Percentiles rank a stretch among this genome's conserved stretches.
These are phyloP conservation scores for Fragilaria crotonensis DNA, from an alignment of 108 stramenopile species.

Conservation along the genomic window DNA sequence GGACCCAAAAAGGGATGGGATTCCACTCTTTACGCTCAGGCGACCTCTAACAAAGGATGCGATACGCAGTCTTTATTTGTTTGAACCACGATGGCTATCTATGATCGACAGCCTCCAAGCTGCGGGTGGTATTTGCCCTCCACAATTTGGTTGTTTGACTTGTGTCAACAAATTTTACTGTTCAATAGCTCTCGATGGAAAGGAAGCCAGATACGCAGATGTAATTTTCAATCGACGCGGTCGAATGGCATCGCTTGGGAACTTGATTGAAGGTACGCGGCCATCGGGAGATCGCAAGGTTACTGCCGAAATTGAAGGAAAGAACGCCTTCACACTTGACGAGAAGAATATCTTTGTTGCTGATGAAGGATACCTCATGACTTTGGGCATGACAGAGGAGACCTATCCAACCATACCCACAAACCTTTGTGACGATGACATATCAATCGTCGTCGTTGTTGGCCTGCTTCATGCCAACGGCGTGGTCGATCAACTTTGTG, in stretches of 20 bases:
- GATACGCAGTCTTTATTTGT: slow-evolving; percentile 34
- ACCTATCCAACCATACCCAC: not conserved
- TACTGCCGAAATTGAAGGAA: slow-evolving; percentile 26
- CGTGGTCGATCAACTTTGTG: slow-evolving; percentile 16
- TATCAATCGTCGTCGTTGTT: slow-evolving; percentile 39
- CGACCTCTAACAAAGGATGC: slow-evolving; percentile 23
- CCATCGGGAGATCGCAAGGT: slow-evolving; percentile 45
- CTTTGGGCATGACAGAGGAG: slow-evolving; percentile 1
- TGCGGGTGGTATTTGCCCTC: not conserved
- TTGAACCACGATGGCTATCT: slow-evolving; percentile 56
- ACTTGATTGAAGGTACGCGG: slow-evolving; percentile 34
- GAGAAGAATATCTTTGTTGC: slow-evolving; percentile 22
- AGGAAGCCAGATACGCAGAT: slow-evolving; percentile 44
- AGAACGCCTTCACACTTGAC: slow-evolving; percentile 22
- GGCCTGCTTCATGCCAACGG: slow-evolving; percentile 51
- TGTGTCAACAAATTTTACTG: slow-evolving; percentile 57
- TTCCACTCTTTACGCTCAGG: slow-evolving; percentile 46
- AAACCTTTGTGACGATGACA: slow-evolving; percentile 7
- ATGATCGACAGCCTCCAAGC: slow-evolving; percentile 36
- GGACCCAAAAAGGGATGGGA: not conserved
- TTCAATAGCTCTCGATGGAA: slow-evolving; percentile 27
- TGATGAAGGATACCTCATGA: slow-evolving; percentile 38
- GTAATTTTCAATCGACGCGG: slow-evolving; percentile 40
- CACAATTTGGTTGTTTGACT: slow-evolving; percentile 37
- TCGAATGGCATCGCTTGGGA: slow-evolving; percentile 21